Conservation (phyloP, 768 basidiomycete genomes). For the Porphyrellus cyaneotinctus region DNA sequence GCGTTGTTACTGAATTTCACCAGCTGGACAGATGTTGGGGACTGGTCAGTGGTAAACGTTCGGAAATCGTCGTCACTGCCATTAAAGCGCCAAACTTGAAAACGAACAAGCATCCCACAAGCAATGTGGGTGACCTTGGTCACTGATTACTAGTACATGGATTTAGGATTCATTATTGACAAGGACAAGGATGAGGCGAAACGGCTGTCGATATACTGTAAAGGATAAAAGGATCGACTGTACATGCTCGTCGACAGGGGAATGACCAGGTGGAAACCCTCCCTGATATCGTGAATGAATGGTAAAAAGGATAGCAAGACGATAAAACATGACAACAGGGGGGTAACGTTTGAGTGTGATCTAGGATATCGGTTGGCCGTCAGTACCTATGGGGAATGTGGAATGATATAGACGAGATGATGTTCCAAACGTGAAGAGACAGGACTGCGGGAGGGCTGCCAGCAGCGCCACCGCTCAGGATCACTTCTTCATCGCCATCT, state of each 20-base stretch:
- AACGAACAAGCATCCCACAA: too few relatives aligned
- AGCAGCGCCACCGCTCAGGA: constrained; percentile 17
- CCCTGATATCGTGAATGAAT: constrained; percentile 10
- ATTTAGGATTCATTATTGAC: constrained; percentile 14
- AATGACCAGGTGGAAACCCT: constrained; percentile 6
- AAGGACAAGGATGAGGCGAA: constrained; percentile 10
- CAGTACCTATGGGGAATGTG: constrained; percentile 6
- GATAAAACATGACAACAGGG: constrained; percentile 18
- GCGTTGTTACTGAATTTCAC: too few relatives aligned
- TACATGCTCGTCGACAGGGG: constrained; percentile 4
- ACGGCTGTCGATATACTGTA: constrained; percentile 28
- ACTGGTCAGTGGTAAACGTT: too few relatives aligned
- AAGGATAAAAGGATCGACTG: constrained; percentile 3
- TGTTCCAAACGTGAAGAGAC: constrained; percentile 7
- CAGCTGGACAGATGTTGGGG: too few relatives aligned
- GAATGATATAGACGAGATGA: constrained; percentile 8
- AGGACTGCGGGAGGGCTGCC: constrained; percentile 5
- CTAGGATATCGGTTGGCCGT: constrained; percentile 24
- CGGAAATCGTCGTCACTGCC: too few relatives aligned
- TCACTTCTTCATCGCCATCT: constrained; percentile 5
- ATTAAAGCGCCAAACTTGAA: too few relatives aligned
- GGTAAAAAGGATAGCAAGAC: constrained; percentile 14
- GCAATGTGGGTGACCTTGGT: too few relatives aligned
- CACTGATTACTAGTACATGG: background rate
- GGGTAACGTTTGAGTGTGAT: constrained; percentile 21